A percentile compares a stretch with the other conserved stretches of the same genome.
Evolutionary conservation across 305 asterid species (phyloP).

Genomic region (Solanum chacoense): DNA sequence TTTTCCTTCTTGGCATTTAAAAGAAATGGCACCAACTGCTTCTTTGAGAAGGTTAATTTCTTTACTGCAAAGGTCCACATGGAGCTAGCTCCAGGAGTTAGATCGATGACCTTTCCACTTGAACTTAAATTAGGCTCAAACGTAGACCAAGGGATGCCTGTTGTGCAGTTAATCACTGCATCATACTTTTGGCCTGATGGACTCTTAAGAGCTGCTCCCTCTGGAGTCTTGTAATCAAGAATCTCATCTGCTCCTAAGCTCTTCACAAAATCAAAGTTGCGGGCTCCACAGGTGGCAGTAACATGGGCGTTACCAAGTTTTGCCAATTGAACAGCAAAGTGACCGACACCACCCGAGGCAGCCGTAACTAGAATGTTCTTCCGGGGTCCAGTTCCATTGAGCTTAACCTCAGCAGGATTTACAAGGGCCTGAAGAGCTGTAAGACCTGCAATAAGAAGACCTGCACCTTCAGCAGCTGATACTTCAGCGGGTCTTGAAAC

Average conservation of each 20-base stretch:
- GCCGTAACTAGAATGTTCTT: slow-evolving; percentile 53
- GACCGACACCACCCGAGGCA: slow-evolving; percentile 69
- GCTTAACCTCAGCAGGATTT: slow-evolving; percentile 31
- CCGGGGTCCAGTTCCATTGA: slow-evolving; percentile 38
- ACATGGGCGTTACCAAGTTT: slow-evolving; percentile 63
- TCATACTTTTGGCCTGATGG: slow-evolving; percentile 63
- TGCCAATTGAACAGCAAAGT: slow-evolving; percentile 68
- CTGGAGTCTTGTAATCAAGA: slow-evolving; percentile 60
- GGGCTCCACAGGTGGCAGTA: slow-evolving; percentile 71
- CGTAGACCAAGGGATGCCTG: slow-evolving; percentile 44
- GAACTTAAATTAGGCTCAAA: slow-evolving; percentile 49
- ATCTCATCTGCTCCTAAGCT: slow-evolving; percentile 73
- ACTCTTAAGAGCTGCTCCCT: slow-evolving; percentile 57
- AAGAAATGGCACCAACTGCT: slow-evolving; percentile 38
- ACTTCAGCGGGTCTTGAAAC: slow-evolving; percentile 39
- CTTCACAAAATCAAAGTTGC: slow-evolving; percentile 42
- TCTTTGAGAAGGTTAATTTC: slow-evolving; percentile 42
- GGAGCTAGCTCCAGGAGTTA: slow-evolving; percentile 45
- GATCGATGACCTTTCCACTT: slow-evolving; percentile 51
- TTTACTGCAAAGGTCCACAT: slow-evolving; percentile 43
- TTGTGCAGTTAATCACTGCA: slow-evolving; percentile 52
- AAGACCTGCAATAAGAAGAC: slow-evolving; percentile 45
- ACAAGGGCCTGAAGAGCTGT: slow-evolving; percentile 55
- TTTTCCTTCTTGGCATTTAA: slow-evolving; percentile 23
- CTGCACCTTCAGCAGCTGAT: slow-evolving; percentile 49